Percentiles rank a stretch among this genome's conserved stretches.
Evolutionary conservation across 208 protist species (phyloP).

Genomic region (Crithidia mellificae): DNA sequence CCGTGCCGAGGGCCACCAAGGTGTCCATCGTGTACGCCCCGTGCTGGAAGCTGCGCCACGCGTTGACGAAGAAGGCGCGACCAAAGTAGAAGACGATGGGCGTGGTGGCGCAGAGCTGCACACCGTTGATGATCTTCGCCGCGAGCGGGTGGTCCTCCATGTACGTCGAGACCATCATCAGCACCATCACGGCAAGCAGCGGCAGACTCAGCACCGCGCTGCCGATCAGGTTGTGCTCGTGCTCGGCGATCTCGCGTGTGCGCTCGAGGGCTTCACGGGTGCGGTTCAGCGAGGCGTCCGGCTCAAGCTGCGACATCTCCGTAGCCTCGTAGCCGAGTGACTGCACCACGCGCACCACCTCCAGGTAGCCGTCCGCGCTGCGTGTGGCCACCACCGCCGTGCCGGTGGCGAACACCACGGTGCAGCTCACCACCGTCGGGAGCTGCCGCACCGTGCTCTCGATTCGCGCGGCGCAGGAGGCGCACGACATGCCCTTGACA

Average conservation of each 20-base stretch:
- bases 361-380: slow-evolving; percentile 8
- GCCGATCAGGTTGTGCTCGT: slow-evolving; percentile 43
- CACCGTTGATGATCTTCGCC: slow-evolving; percentile 37
- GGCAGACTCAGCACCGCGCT: slow-evolving; percentile 66
- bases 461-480: slow-evolving; percentile 88
- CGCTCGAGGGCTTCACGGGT: slow-evolving; percentile 65
- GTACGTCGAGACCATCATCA: slow-evolving; percentile 54
- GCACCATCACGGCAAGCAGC: slow-evolving; percentile 62
- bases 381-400: slow-evolving; percentile 39
- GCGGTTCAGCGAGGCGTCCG: slow-evolving; percentile 26
- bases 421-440: slow-evolving; percentile 42
- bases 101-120: slow-evolving; percentile 69
- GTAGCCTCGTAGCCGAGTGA: slow-evolving; percentile 45
- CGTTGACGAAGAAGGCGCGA: slow-evolving; percentile 64
- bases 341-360: slow-evolving; percentile 39
- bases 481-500: slow-evolving; percentile 91
- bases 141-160: slow-evolving; percentile 29
- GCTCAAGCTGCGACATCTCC: slow-evolving; percentile 19
- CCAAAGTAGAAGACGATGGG: slow-evolving; percentile 89
- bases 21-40: slow-evolving; percentile 88
- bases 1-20: slow-evolving; percentile 80
- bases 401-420: slow-evolving; percentile 79
- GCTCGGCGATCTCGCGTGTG: slow-evolving; percentile 61
- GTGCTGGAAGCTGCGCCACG: slow-evolving; percentile 61
- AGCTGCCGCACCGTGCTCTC: slow-evolving; percentile 52